These are phyloP conservation scores for Suillus cothurnatus DNA, from an alignment of 768 basidiomycete genomes.

Conservation along the genomic window DNA sequence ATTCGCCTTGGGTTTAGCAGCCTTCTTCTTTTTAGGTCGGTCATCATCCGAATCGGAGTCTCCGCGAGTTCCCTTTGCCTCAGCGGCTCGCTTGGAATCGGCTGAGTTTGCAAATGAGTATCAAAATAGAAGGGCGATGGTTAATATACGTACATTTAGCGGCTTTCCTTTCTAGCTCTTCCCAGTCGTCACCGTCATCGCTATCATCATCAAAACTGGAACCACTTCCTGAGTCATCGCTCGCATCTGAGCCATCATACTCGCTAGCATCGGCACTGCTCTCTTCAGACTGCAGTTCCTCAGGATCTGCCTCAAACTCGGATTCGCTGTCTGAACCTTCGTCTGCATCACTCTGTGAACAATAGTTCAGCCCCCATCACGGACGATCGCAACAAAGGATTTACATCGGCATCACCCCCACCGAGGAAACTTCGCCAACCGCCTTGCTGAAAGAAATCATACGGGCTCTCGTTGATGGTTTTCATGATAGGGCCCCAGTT, in stretches of 20 bases:
- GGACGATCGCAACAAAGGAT: conserved; percentile 22
- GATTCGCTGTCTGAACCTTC: conserved; percentile 69
- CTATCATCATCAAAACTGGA: conserved; percentile 68
- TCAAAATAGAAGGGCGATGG: not conserved
- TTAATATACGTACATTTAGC: conserved; percentile 64
- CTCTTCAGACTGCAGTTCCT: conserved; percentile 42
- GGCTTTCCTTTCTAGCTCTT: conserved; percentile 90
- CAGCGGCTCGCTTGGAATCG: conserved; percentile 50
- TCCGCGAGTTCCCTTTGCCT: conserved; percentile 39
- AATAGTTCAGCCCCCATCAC: conserved; percentile 40
- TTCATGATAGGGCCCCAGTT: conserved; percentile 99
- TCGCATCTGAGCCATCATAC: conserved; percentile 54
- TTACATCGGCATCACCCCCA: conserved; percentile 67
- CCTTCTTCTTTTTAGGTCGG: conserved; percentile 48
- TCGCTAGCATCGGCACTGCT: conserved; percentile 57
- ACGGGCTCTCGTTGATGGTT: conserved; percentile 93
- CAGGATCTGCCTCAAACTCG: conserved; percentile 58
- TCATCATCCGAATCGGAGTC: conserved; percentile 57
- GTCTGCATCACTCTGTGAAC: conserved; percentile 56
- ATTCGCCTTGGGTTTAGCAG: conserved; percentile 38
- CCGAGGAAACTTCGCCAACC: conserved; percentile 93
- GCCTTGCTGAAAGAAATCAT: conserved; percentile 94
- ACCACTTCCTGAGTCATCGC: conserved; percentile 60
- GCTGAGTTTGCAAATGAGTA: conserved; percentile 32
- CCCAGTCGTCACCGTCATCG: conserved; percentile 92